Conservation (phyloP, 495 filamentous ascomycete genomes). For the Staphylotrichum tortipilum region DNA sequence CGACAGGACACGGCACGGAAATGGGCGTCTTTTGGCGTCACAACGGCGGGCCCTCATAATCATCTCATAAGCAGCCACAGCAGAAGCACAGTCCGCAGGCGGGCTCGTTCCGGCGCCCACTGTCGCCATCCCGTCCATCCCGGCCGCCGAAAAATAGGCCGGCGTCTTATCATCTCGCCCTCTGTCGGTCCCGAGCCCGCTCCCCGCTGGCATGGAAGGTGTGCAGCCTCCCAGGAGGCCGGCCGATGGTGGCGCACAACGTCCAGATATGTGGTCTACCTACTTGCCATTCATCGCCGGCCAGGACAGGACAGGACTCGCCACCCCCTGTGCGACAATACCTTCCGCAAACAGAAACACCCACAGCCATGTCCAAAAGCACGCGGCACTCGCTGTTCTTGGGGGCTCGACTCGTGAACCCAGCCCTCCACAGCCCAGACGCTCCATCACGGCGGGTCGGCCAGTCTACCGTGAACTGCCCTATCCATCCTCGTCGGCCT, state of each 20-base stretch:
- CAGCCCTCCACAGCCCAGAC: no score
- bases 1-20: constrained; percentile 22
- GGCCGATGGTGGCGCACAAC: not conserved
- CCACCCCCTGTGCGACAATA: no score
- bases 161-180: not conserved
- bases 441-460: no score
- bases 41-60: constrained; percentile 22
- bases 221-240: not conserved
- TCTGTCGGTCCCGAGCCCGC: constrained; percentile 10
- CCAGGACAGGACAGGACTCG: no score
- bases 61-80: constrained; percentile 24
- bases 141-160: constrained; percentile 7
- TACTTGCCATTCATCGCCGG: no score
- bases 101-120: not conserved
- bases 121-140: not conserved
- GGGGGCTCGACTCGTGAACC: no score
- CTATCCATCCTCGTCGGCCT: not conserved
- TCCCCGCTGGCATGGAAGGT: not conserved
- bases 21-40: constrained; percentile 1
- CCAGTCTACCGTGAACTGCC: no score
- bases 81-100: not conserved
- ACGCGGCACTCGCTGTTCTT: no score
- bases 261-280: not conserved
- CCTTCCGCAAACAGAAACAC: no score
- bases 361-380: no score